A percentile compares a stretch with the other conserved stretches of the same genome.
These are phyloP conservation scores for Cubamyces sp. DNA, from an alignment of 768 basidiomycete species.

Conservation along the genomic window DNA sequence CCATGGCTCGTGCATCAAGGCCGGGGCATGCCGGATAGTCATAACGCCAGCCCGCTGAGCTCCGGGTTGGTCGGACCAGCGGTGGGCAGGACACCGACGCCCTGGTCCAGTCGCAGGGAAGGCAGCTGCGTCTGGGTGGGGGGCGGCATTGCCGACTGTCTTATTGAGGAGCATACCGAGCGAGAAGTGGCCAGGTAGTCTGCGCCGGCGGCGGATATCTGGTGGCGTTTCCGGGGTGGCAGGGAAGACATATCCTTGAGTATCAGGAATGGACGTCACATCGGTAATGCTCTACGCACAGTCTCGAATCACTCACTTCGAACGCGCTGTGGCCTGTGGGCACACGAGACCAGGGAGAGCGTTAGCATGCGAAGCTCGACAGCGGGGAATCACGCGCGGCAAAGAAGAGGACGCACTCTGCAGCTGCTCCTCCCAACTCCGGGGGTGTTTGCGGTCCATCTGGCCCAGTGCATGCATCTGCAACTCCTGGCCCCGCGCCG, in stretches of 20 bases:
- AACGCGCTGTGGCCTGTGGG: conserved; percentile 27
- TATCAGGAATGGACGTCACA: conserved; percentile 14
- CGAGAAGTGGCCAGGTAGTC: conserved; percentile 26
- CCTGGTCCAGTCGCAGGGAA: conserved; percentile 19
- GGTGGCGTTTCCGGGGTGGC: conserved; percentile 34
- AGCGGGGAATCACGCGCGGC: neutral
- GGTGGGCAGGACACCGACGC: conserved; percentile 18
- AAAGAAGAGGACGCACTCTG: conserved; percentile 25
- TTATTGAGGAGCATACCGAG: conserved; percentile 27
- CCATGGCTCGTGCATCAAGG: neutral
- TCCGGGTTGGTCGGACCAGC: conserved; percentile 19
- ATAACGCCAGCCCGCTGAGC: conserved; percentile 23
- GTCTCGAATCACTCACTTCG: conserved; percentile 31
- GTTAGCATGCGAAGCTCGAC: neutral
- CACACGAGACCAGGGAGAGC: neutral
- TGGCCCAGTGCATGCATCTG: conserved; percentile 30
- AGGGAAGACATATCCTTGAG: conserved; percentile 33
- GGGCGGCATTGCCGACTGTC: conserved; percentile 23
- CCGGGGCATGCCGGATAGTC: conserved; percentile 11
- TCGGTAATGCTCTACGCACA: conserved; percentile 21
- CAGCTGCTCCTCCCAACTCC: conserved; percentile 31
- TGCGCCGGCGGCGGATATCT: conserved; percentile 25
- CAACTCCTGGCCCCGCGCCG: conserved; percentile 27
- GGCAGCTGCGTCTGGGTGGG: conserved; percentile 1
- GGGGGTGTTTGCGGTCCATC: conserved; percentile 33